Evolutionary conservation across 2,329 filamentous ascomycete species (phyloP).

Genomic region (Chaetomium strumarium): DNA sequence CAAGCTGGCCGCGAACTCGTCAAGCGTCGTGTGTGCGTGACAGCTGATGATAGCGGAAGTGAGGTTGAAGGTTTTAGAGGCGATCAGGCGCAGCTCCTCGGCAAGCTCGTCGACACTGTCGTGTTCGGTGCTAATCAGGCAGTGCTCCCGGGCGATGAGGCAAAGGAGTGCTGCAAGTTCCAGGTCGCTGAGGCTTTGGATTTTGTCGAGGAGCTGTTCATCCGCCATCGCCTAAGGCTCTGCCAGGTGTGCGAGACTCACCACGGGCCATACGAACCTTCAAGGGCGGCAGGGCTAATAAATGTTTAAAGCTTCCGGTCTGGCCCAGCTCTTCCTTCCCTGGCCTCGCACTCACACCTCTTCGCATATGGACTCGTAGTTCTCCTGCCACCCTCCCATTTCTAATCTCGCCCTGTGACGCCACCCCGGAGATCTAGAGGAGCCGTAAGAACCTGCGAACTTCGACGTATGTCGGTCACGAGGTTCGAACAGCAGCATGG

Average conservation of each 20-base stretch:
- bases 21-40: conserved; percentile 64
- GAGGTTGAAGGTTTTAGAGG: conserved; percentile 66
- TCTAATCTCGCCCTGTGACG: background rate
- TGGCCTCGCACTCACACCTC: conserved; percentile 2
- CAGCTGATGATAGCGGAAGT: conserved; percentile 66
- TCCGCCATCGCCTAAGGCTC: conserved; percentile 48
- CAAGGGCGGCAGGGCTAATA: background rate
- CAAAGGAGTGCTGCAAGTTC: conserved; percentile 82
- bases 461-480: background rate
- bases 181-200: conserved; percentile 76
- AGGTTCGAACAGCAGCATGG: background rate
- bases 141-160: conserved; percentile 77
- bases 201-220: conserved; percentile 55
- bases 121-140: conserved; percentile 65
- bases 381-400: background rate
- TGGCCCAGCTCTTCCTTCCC: background rate
- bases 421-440: no score
- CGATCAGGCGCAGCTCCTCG: conserved; percentile 66
- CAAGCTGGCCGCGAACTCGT: conserved; percentile 72
- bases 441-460: background rate
- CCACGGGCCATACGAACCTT: background rate
- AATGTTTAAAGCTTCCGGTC: background rate
- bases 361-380: background rate
- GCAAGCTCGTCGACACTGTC: conserved; percentile 57
- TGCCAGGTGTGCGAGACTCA: background rate